Evolutionary conservation across 2,329 filamentous ascomycete genomes (phyloP), one percentile per base, ranked within the genome.

Genomic region (Nemania abortiva): DNA sequence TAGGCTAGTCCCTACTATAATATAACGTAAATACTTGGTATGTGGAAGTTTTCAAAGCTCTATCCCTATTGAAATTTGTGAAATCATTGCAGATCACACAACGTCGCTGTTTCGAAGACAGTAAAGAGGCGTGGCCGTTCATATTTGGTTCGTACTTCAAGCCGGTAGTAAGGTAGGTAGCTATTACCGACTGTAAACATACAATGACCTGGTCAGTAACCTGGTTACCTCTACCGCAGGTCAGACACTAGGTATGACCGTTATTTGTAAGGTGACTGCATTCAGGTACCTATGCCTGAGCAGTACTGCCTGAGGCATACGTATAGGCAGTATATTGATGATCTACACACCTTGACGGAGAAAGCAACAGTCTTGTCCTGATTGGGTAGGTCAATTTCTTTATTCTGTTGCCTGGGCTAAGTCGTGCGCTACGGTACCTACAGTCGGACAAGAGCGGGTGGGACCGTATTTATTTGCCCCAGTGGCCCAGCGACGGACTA

Each of bases 381-480:
- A 59, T 65, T 47, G 49, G 37, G 54, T 53, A 58, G 45, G 62
- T 52, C 62, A 64, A 57, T 64, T 13, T 58, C 20, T 22, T 57
- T 64, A 64, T 57, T 58, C 31, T 15, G 53, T 18, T 64, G 62
- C 62, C 62, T 64, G 22, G 53, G 9, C 54, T n/a, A 6, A 6
- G 52, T 29, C 18, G 18, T 9, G 27, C 18, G 5, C 22, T 50
- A 50, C 22, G 10, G 45, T 49, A 27, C 34, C 6, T 37, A 9
- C 34, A 37, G 34, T 37, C 34, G 34, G 34, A 37, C 34, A 37
- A 9, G 34, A 37, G 34, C 34, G 34, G 1, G 34, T 9, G 52
- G 27, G 52, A 37, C 27, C 13, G 2, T 18, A 45, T 15, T 45
- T 45, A 11, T n/a, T 45, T 45, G 39, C 18, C 39, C 18, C 13